Evolutionary conservation across 768 basidiomycete genomes (phyloP), one percentile per base, ranked within the genome.

Genomic region (Pleurotus eryngii): DNA sequence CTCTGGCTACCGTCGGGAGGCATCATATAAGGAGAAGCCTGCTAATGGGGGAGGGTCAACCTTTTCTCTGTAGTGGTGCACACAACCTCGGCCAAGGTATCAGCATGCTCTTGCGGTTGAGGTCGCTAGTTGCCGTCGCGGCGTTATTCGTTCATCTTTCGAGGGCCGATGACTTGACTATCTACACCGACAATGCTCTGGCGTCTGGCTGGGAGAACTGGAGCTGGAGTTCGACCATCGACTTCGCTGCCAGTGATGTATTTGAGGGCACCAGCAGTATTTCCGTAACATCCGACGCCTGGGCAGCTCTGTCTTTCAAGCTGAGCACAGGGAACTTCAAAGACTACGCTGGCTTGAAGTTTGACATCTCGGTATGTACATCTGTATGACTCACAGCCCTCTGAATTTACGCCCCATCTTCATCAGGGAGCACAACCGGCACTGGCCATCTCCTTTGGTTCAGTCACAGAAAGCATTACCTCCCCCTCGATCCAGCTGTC

Each of bases 171-270:
- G 78, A 81, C 66, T 62, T 77, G 42, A 56, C 64, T 43, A 69
- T 80, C 53, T 81, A 80, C 61, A 70, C 70, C 9, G 78, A 80
- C 64, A 63, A 62, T 46, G 66, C 67, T 20, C 74, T 82, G 40
- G 70, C 74, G 17, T 59, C 69, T 22, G 77, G 75, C 15, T 81
- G 80, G 79, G 73, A 82, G 57, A 70, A 82, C 66, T 82, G 80
- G 80, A 77, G 76, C 58, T 82, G 80, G 80, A 68, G 74, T 57
- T 74, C 70, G 39, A 69, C 63, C 30, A 68, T 80, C 50, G 63
- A 76, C 65, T 80, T 70, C 56, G 76, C 69, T 17, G 76, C 79
- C 6, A 80, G 78, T 3, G 79, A 79, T 61, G 50, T 77, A 15
- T 66, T 70, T 42, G 67, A 72, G 49, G 80, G 80, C 9, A 63